Percentiles rank a stretch among this genome's conserved stretches.
Conservation (phyloP, 2,329 filamentous ascomycete species). For the Penicillium sp. region DNA sequence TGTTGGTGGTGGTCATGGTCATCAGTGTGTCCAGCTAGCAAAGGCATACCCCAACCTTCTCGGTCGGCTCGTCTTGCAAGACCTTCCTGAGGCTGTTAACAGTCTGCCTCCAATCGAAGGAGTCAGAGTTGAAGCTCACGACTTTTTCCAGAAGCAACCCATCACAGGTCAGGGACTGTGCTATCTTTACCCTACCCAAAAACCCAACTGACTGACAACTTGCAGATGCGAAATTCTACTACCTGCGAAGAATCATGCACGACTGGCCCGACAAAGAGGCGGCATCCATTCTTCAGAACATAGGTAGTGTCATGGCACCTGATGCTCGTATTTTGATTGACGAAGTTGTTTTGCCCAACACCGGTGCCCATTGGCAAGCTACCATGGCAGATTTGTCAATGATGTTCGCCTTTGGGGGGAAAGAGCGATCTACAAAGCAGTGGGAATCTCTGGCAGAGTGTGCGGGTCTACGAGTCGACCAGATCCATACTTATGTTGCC, state of each 20-base stretch:
- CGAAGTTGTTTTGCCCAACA: slow-evolving; percentile 45
- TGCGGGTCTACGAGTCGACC: slow-evolving; percentile 16
- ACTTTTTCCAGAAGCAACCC: slow-evolving; percentile 22
- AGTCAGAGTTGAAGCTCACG: slow-evolving; percentile 22
- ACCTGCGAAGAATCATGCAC: slow-evolving; percentile 30
- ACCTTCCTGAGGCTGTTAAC: slow-evolving; percentile 35
- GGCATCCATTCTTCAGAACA: slow-evolving; percentile 33
- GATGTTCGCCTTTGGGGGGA: slow-evolving; percentile 19
- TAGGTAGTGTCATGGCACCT: slow-evolving; percentile 20
- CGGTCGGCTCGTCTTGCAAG: slow-evolving; percentile 43
- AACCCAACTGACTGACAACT: neutral
- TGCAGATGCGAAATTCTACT: slow-evolving; percentile 29
- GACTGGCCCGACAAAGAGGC: slow-evolving; percentile 28
- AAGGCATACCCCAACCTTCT: slow-evolving; percentile 32
- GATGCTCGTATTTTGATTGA: slow-evolving; percentile 45
- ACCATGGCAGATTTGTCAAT: slow-evolving; percentile 20
- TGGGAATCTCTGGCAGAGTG: slow-evolving; percentile 16
- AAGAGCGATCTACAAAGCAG: slow-evolving; percentile 16
- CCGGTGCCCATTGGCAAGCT: slow-evolving; percentile 16
- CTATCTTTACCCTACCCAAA: neutral
- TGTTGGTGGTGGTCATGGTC: slow-evolving; percentile 43
- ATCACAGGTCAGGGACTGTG: slow-evolving; percentile 20
- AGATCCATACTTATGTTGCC: slow-evolving; percentile 18
- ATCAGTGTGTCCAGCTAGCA: slow-evolving; percentile 39
- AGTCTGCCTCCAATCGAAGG: slow-evolving; percentile 27